Percentiles rank a stretch among this genome's conserved stretches.
These are phyloP conservation scores for Kwoniella sp. DNA, from an alignment of 768 basidiomycete genomes.

Conservation along the genomic window DNA sequence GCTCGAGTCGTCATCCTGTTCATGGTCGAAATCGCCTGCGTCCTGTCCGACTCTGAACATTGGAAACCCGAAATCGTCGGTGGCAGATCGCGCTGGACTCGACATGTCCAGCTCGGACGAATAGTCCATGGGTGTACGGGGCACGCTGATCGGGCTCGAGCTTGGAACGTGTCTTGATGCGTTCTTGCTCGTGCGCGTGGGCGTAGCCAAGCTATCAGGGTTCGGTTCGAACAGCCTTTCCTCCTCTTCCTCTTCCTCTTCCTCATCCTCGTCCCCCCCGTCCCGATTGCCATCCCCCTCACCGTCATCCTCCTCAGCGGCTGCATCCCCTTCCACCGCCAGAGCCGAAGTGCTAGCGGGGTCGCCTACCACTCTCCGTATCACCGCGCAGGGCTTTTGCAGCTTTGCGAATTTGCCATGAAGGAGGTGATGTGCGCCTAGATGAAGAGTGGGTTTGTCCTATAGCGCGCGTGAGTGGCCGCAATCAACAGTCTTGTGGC, in stretches of 20 bases:
- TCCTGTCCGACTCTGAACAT: constrained; percentile 1
- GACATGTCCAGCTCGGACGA: constrained; percentile 43
- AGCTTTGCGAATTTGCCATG: constrained; percentile 77
- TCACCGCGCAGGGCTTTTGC: constrained; percentile 74
- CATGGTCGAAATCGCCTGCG: constrained; percentile 3
- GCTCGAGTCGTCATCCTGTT: constrained; percentile 1
- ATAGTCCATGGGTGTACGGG: constrained; percentile 36
- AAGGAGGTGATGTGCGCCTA: constrained; percentile 77
- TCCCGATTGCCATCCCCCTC: constrained; percentile 15
- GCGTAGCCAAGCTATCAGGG: neutral
- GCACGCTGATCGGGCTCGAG: constrained; percentile 18
- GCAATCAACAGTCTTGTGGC: neutral
- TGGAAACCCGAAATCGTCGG: no score
- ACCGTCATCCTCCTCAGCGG: constrained; percentile 32
- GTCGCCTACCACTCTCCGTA: constrained; percentile 48
- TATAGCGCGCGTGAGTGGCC: no score
- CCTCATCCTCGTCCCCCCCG: constrained; percentile 30
- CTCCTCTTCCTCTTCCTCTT: constrained; percentile 16
- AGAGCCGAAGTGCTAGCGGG: neutral
- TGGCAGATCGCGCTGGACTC: constrained; percentile 18
- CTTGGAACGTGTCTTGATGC: constrained; percentile 12
- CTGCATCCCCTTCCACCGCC: constrained; percentile 10
- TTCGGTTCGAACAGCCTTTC: constrained; percentile 2
- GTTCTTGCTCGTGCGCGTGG: neutral
- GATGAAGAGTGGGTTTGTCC: constrained; percentile 72